phyloP scores from a whole-genome alignment of 2,329 filamentous ascomycete species.

The Trichophaea hybrida region DNA sequence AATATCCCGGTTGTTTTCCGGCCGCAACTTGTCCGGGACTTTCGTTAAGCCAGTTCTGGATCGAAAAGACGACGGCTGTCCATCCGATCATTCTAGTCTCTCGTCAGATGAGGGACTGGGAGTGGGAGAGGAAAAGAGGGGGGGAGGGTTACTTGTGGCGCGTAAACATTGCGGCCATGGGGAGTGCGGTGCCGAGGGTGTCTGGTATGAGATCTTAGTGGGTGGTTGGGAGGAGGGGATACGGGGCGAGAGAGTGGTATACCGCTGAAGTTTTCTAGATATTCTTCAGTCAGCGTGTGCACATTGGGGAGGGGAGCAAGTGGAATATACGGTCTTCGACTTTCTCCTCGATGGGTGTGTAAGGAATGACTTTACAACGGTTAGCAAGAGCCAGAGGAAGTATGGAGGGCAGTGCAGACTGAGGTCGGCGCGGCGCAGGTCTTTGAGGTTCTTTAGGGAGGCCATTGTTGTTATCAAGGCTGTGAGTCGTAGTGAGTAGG shows the following conservation, averaged over 20 bases:
- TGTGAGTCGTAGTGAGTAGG: conserved; percentile 1
- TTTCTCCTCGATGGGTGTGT: conserved; percentile 14
- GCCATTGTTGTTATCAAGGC: conserved; percentile 10
- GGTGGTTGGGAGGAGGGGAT: not conserved
- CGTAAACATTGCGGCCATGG: conserved; percentile 26
- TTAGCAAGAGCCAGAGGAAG: not conserved
- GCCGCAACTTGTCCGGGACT: conserved; percentile 16
- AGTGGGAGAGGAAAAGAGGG: not conserved
- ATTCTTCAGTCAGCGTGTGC: not conserved
- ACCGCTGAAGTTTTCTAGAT: not conserved
- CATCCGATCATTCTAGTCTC: conserved; percentile 8
- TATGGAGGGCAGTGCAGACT: conserved; percentile 1
- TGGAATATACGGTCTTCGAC: conserved; percentile 15
- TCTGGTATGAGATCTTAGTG: conserved; percentile 12
- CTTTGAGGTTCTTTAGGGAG: conserved; percentile 14
- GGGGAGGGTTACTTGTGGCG: conserved; percentile 19
- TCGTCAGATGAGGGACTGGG: not conserved
- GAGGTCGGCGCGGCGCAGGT: conserved; percentile 19
- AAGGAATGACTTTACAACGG: conserved; percentile 20
- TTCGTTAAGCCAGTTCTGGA: conserved; percentile 23
- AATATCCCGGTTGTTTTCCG: conserved; percentile 23
- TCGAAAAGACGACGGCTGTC: conserved; percentile 21
- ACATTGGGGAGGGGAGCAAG: not conserved
- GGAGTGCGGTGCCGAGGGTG: conserved; percentile 21
- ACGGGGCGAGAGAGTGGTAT: not conserved